Base-by-base conservation (phyloP, 108 stramenopile species). In the Cyclotella atomus region DNA sequence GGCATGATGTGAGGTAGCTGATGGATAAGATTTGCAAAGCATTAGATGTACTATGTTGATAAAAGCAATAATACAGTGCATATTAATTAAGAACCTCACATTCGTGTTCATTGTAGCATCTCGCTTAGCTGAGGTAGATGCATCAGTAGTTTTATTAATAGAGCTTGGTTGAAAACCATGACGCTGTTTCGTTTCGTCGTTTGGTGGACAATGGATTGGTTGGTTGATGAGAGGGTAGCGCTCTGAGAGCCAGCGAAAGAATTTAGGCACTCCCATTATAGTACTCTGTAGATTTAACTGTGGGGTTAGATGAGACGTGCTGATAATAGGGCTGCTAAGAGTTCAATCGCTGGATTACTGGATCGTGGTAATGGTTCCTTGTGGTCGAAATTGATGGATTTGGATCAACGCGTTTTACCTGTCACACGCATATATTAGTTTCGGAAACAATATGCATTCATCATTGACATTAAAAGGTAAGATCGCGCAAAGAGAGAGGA, bases 231-330 rank as follows among this genome's bases (percentile, higher is more conserved):
- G 89, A 34, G 98, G 98, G 81, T 98, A 99, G 2, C 98, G 89
- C 84, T 99, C 99, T 2, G 87, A 87, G 8, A 99, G 62, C 99
- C 99, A 99, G 32, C 99, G 95, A 75, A 97, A 99, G 77, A 99
- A 99, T 76, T 96, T 98, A n/a, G 97, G 99, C 16, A 98, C 97
- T 67, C 99, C 99, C 99, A 95, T 95, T 27, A 9, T n/a, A n/a
- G n/a, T n/a, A 43, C 15, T 43, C 15, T 8, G 15, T 43, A 12
- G 43, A 15, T 12, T 43, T 43, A 8, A 12, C 15, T 12, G 10
- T 53, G 20, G 12, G 10, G 19, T 7, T 53, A 19, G 52, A 53
- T 53, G 52, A n/a, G 19, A 61, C 50, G 14, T 52, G 7, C 17
- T 30, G 59, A 34, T 15, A 59, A 41, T 29, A 16, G 15, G 29